Evolutionary conservation across 2,329 filamentous ascomycete genomes (phyloP), one percentile per base, ranked within the genome.

Genomic region (Aspergillus ruber): DNA sequence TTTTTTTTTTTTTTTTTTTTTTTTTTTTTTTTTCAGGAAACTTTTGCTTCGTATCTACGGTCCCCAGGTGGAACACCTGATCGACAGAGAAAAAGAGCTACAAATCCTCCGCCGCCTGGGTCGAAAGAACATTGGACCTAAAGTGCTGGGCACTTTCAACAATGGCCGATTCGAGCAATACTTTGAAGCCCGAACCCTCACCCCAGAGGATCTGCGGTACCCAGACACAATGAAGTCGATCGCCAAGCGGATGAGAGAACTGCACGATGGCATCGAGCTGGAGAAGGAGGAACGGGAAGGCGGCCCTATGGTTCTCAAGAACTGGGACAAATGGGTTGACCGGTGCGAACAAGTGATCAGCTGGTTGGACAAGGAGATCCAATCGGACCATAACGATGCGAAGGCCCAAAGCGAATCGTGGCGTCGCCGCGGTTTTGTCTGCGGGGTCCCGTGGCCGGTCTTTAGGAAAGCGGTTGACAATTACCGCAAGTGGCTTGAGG

Each of bases 141-240:
- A 89, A 13, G 75, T 98, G 25, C 76, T 98, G 0, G 93, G 93
- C 1, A 96, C 89, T 0, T 98, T 98, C 66, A 81, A 79, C 46
- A 98, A 98, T 62, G 93, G 93, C 8, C 86, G 93, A 4, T 98
- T 98, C 56, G 93, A 98, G 69, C 86, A 98, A 66, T 97, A 84
- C 64, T 87, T 96, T 64, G 82, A 95, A 62, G 90, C 93, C 1
- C 81, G 82, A 33, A 84, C 93, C 0, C 78, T 98, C 38, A 91
- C 84, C 0, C 78, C 85, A 0, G 75, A 80, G 21, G 87, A 95
- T 55, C 71, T 98, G 41, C 84, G 88, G 33, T 81, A 88, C 27
- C 81, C 88, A 0, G 87, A 89, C 43, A 96, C 88, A 0, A 94
- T 87, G 29, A 86, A 81, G 61, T 88, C 95, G 63, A 98, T 98